A percentile compares a stretch with the other conserved stretches of the same genome.
phyloP scores from a whole-genome alignment of 2,329 filamentous ascomycete genomes.

The Trichoderma sp. region DNA sequence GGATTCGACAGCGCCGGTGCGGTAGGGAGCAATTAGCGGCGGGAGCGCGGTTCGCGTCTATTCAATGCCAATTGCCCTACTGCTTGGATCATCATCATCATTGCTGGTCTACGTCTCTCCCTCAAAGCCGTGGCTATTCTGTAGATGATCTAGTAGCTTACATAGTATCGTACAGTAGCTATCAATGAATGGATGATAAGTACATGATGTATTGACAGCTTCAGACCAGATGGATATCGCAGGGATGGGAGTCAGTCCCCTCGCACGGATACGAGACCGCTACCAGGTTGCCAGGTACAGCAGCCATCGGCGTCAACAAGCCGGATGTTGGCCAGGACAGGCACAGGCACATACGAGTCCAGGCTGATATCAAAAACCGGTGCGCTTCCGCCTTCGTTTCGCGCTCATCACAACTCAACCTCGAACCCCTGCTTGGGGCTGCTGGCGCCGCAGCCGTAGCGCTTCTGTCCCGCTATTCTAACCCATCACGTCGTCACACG shows the following conservation, averaged over 20 bases:
- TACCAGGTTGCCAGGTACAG: background rate
- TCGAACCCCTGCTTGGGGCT: slow-evolving; percentile 16
- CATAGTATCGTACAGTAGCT: background rate
- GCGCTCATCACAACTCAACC: slow-evolving; percentile 18
- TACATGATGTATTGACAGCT: background rate
- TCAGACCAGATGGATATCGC: background rate
- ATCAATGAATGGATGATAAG: background rate
- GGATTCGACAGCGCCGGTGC: background rate
- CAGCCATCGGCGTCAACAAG: background rate
- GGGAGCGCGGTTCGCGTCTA: background rate
- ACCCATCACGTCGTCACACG: slow-evolving; percentile 23
- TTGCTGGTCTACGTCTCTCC: background rate
- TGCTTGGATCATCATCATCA: background rate
- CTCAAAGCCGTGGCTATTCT: background rate
- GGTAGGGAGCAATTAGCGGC: background rate
- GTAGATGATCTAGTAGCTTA: background rate
- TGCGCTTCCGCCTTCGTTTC: slow-evolving; percentile 11
- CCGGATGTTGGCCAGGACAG: background rate
- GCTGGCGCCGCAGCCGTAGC: slow-evolving; percentile 21
- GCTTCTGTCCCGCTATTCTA: slow-evolving; percentile 22
- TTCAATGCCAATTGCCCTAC: background rate
- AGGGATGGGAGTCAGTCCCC: background rate
- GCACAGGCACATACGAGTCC: background rate
- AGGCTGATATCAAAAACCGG: slow-evolving; percentile 11
- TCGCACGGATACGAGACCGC: slow-evolving; percentile 13